A percentile compares a stretch with the other conserved stretches of the same genome.
These are phyloP conservation scores for Dysphania ambrosioides DNA, from an alignment of 148 eudicot species.

Conservation along the genomic window DNA sequence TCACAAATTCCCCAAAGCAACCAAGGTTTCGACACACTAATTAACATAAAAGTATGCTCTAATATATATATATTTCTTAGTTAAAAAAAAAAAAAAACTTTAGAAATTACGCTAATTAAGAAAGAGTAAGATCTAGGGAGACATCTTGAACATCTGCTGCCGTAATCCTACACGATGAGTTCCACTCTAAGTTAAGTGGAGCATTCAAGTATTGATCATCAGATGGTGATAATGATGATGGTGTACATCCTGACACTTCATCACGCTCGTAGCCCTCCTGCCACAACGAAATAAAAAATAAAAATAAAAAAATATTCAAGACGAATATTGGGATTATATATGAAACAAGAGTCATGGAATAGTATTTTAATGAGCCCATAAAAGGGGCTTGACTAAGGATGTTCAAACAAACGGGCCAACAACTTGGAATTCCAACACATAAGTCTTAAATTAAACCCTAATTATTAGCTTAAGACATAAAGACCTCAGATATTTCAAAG, in stretches of 20 bases:
- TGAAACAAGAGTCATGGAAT: background rate
- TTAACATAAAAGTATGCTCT: too few relatives aligned
- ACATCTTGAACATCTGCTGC: constrained; percentile 19
- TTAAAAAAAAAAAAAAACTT: too few relatives aligned
- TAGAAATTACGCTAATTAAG: background rate
- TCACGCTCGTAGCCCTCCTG: background rate
- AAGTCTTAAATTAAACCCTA: too few relatives aligned
- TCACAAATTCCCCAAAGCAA: too few relatives aligned
- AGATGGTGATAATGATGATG: background rate
- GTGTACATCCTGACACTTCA: background rate
- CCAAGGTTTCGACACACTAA: too few relatives aligned
- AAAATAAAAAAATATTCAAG: background rate
- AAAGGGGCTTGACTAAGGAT: background rate
- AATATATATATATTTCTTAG: too few relatives aligned
- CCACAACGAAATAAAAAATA: background rate
- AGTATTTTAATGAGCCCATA: background rate
- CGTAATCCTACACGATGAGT: background rate
- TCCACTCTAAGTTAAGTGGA: background rate
- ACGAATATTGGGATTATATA: constrained; percentile 11
- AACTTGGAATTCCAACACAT: too few relatives aligned
- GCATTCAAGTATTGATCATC: background rate
- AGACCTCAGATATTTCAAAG: background rate
- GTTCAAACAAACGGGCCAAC: background rate
- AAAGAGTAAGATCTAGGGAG: constrained; percentile 42
- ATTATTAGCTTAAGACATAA: background rate